Conservation (phyloP, 1,284 basidiomycete genomes). For the Gomphus sp. region DNA sequence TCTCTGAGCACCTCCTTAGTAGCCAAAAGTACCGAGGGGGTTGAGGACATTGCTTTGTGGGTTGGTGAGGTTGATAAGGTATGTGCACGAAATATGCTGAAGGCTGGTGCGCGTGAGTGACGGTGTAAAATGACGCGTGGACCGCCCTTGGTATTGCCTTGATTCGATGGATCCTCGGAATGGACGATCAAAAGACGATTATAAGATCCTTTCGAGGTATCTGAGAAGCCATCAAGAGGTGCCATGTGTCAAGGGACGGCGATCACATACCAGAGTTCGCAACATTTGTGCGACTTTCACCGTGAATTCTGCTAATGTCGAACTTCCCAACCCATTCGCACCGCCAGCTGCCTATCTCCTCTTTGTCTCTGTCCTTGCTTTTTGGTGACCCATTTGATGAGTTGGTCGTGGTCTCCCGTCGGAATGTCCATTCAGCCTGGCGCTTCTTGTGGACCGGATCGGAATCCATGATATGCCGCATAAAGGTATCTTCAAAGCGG, state of each 20-base stretch:
- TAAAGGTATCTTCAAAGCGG: background rate
- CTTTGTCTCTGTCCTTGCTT: background rate
- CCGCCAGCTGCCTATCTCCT: conserved; percentile 52
- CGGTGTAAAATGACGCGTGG: conserved; percentile 66
- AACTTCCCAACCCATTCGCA: conserved; percentile 58
- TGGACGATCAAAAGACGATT: conserved; percentile 58
- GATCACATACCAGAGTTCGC: conserved; percentile 23
- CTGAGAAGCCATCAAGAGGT: conserved; percentile 18
- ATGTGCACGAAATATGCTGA: conserved; percentile 71
- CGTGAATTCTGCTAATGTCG: conserved; percentile 29
- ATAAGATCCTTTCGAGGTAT: conserved; percentile 48
- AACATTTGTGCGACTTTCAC: conserved; percentile 38
- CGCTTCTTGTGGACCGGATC: background rate
- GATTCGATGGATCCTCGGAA: conserved; percentile 38
- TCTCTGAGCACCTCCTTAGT: conserved; percentile 63
- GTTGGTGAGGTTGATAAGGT: no score
- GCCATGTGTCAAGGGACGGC: conserved; percentile 7
- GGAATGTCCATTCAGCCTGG: conserved; percentile 5
- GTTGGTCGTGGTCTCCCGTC: background rate
- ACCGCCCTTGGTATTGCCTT: conserved; percentile 35
- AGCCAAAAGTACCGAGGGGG: conserved; percentile 45
- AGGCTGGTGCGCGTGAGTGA: conserved; percentile 65
- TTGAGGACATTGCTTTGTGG: no score
- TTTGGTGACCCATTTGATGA: background rate
- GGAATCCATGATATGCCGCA: background rate